Evolutionary conservation across 2,329 filamentous ascomycete species (phyloP).

Genomic region (Metarhizium guizhouense): DNA sequence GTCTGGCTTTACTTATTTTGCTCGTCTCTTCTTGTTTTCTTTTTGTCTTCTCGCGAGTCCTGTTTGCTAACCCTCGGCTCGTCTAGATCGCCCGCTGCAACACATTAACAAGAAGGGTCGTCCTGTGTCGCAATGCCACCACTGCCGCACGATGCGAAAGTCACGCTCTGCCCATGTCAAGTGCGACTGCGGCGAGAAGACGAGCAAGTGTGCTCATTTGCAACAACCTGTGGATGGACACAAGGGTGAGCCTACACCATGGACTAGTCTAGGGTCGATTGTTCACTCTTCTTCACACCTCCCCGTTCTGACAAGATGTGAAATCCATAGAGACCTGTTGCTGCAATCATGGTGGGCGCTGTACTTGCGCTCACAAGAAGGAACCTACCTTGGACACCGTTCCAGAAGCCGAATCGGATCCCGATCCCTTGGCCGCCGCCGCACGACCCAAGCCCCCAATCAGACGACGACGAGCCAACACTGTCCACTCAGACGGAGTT

Average conservation of each 20-base stretch:
- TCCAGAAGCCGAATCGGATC: constrained; percentile 53
- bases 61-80: too few species aligned
- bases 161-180: constrained; percentile 89
- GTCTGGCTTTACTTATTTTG: background rate
- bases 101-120: constrained; percentile 98
- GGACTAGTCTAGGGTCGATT: background rate
- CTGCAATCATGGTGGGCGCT: constrained; percentile 60
- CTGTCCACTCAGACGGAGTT: constrained; percentile 50
- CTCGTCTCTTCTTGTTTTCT: too few species aligned
- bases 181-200: constrained; percentile 95
- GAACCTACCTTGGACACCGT: constrained; percentile 52
- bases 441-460: constrained; percentile 31
- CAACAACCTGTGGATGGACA: constrained; percentile 49
- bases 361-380: constrained; percentile 57
- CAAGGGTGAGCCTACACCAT: constrained; percentile 38
- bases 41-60: too few species aligned
- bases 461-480: constrained; percentile 50
- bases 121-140: constrained; percentile 93
- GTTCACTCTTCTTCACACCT: constrained; percentile 4
- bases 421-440: constrained; percentile 24
- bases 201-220: constrained; percentile 58
- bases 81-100: constrained; percentile 74
- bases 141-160: constrained; percentile 94
- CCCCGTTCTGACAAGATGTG: constrained; percentile 8
- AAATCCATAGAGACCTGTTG: constrained; percentile 51